phyloP scores from a whole-genome alignment of 2,329 filamentous ascomycete genomes.

The Fonsecaea multimorphosa region DNA sequence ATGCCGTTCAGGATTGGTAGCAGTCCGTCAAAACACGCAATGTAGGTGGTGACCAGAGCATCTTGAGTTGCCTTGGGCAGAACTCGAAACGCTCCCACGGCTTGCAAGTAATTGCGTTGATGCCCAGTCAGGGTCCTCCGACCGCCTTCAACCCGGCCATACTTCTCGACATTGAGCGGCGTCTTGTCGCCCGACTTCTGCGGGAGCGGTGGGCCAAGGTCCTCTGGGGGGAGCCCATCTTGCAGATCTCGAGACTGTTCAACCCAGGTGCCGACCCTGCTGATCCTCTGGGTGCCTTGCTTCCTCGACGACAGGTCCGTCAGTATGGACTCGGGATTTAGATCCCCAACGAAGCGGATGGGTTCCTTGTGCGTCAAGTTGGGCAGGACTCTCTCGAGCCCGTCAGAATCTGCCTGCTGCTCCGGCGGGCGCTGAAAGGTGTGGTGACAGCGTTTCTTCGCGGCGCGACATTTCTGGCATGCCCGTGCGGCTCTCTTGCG shows the following conservation, averaged over 20 bases:
- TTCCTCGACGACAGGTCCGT: constrained; percentile 37
- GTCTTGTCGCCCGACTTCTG: constrained; percentile 37
- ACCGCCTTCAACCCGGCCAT: constrained; percentile 37
- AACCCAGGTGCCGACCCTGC: constrained; percentile 39
- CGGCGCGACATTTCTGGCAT: constrained; percentile 37
- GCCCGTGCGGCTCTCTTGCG: constrained; percentile 39
- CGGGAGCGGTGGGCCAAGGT: constrained; percentile 21
- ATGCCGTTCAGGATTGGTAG: constrained; percentile 47
- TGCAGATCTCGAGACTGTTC: constrained; percentile 33
- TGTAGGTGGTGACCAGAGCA: constrained; percentile 45
- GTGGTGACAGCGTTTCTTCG: constrained; percentile 41
- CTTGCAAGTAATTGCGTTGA: constrained; percentile 39
- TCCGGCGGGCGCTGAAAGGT: constrained; percentile 38
- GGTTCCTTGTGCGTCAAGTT: constrained; percentile 40
- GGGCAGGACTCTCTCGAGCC: constrained; percentile 35
- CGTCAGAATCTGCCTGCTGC: constrained; percentile 38
- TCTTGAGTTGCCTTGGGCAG: constrained; percentile 46
- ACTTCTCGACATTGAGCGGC: constrained; percentile 39
- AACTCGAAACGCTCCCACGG: constrained; percentile 39
- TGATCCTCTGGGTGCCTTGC: constrained; percentile 34
- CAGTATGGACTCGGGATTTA: constrained; percentile 51
- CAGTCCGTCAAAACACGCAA: constrained; percentile 48
- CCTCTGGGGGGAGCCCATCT: constrained; percentile 27
- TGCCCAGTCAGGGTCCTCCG: constrained; percentile 39
- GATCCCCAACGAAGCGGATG: constrained; percentile 48